Base-by-base conservation (phyloP, 176 grass and related monocot species). In the Aegilops longissima region DNA sequence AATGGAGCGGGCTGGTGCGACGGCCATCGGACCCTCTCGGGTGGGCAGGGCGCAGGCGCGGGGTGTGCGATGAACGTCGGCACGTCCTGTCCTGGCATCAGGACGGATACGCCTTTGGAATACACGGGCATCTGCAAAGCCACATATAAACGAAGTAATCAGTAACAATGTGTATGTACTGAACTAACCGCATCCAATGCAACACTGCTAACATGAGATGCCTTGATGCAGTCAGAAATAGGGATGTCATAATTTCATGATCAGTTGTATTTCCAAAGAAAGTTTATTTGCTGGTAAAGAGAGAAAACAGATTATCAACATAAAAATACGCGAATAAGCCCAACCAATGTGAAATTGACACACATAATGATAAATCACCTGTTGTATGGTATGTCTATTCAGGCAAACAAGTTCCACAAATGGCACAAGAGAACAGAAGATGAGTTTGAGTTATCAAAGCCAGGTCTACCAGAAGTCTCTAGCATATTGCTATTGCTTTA, bases 41-140 rank as follows among this genome's bases (percentile, higher is more conserved):
- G 97, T 2, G 90, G 87, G 31, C 92, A 94, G 27, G 94, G 97
- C 7, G 76, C 82, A 30, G 95, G 92, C 0, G 90, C 88, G 12
- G 93, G 94, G 61, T 96, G 92, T 2, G 94, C 94, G 4, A 98
- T 96, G 70, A 91, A 96, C 14, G 97, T 96, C 24, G 97, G 97
- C 65, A 96, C 58, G 59, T 88, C 64, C 54, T 98, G 90, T 21
- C 97, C 97, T 23, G 97, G 97, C 97, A 98, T 98, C 78, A 98
- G 33, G 25, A 98, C 97, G 4, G 94, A 96, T 34, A 98, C 92
- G 20, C 85, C 97, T 89, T 91, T 94, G 39, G 94, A 86, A 73
- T 98, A 98, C 17, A 98, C 82, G 31, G 97, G 82, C 85, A 92
- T 94, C 97, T 98, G 92, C 64, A 85, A 85, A 89, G 49, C 9